phyloP scores from a whole-genome alignment of 2,329 filamentous ascomycete genomes.

The Rhinocladiella mackenziei region DNA sequence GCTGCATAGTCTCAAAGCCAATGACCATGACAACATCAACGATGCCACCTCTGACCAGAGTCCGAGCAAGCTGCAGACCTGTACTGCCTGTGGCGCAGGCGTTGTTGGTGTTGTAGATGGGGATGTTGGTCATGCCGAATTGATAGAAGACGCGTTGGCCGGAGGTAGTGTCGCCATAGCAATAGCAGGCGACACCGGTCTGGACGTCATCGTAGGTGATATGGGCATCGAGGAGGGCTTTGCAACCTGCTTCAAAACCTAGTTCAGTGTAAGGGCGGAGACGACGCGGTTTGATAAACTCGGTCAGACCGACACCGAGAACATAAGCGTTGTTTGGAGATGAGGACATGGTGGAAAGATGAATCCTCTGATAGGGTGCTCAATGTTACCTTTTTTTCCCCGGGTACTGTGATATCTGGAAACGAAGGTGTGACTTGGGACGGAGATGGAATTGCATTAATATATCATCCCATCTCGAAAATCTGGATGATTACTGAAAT shows the following conservation, averaged over 20 bases:
- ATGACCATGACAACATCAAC: constrained; percentile 87
- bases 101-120: constrained; percentile 92
- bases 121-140: constrained; percentile 94
- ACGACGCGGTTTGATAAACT: constrained; percentile 66
- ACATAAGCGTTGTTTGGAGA: constrained; percentile 66
- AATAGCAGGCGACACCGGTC: constrained; percentile 91
- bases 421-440: too few species aligned
- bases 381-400: too few species aligned
- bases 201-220: constrained; percentile 97
- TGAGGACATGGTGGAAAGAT: not conserved
- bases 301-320: constrained; percentile 96
- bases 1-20: constrained; percentile 98
- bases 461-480: too few species aligned
- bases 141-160: constrained; percentile 98
- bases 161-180: constrained; percentile 91
- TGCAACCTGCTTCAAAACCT: constrained; percentile 33
- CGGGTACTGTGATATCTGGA: too few species aligned
- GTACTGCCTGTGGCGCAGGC: constrained; percentile 94
- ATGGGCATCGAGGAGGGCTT: constrained; percentile 62
- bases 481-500: too few species aligned
- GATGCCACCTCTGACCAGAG: constrained; percentile 71
- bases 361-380: too few species aligned
- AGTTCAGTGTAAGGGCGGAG: constrained; percentile 34
- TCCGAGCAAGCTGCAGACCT: constrained; percentile 77
- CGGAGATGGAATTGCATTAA: too few species aligned